Evolutionary conservation across 1,284 basidiomycete genomes (phyloP).

Genomic region (Peniophora sp.): DNA sequence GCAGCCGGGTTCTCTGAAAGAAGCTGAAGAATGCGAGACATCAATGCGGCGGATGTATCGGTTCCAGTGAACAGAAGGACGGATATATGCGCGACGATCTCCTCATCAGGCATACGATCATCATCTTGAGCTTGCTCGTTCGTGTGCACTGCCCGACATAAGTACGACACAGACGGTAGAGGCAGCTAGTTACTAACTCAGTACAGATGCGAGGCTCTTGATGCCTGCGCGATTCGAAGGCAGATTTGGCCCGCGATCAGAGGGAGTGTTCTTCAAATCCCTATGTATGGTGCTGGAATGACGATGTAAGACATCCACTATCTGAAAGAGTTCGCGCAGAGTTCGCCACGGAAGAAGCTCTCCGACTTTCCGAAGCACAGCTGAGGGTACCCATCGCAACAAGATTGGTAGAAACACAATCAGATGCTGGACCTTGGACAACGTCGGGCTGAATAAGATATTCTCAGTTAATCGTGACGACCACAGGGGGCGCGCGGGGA

Average conservation of each 20-base stretch:
- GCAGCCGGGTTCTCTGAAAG: slow-evolving; percentile 11
- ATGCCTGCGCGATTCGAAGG: neutral
- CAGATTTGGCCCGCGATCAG: too few species aligned
- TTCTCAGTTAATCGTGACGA: neutral
- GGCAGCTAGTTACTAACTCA: neutral
- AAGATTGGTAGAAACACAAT: neutral
- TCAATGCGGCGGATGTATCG: slow-evolving; percentile 14
- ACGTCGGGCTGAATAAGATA: neutral
- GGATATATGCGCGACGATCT: too few species aligned
- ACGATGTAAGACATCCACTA: neutral
- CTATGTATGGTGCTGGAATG: neutral
- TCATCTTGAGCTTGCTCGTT: slow-evolving; percentile 7
- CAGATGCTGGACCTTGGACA: neutral
- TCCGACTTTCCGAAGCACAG: neutral
- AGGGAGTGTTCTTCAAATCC: neutral
- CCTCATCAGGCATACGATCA: slow-evolving; percentile 5
- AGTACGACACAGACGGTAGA: neutral
- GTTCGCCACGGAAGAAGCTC: neutral
- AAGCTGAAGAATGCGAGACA: slow-evolving; percentile 12
- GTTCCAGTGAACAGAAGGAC: slow-evolving; percentile 14
- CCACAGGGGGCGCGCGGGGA: neutral
- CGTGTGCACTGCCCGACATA: slow-evolving; percentile 1
- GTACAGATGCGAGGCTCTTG: neutral
- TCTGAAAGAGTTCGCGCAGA: neutral
- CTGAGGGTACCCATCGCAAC: neutral